Base-by-base conservation (phyloP, 768 basidiomycete species). In the Dioszegia crocea region DNA sequence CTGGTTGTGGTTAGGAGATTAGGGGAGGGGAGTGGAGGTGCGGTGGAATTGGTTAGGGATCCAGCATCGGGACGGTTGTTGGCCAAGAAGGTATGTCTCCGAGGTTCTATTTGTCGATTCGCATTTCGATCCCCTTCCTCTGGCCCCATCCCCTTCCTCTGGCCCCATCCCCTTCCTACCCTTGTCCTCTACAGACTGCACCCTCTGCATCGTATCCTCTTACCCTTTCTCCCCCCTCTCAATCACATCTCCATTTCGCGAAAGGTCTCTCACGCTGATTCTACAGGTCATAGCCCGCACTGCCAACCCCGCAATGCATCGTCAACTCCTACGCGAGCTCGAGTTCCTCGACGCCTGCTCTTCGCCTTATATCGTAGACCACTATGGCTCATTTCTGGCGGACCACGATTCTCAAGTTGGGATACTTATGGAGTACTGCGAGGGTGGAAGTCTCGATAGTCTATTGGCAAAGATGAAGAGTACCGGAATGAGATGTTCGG, bases 381-480 rank as follows among this genome's bases (percentile, higher is more conserved):
- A 78, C 63, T 77, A 71, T 57, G 77, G 77, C 14, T 76, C 77
- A 0, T 78, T 77, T 61, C 63, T 78, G 17, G 70, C 75, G 19
- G 74, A 75, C 48, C 61, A 63, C 11, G 76, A 76, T 49, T 65
- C 70, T 19, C 69, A 68, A 45, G 72, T 78, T 48, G 75, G 74
- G 16, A 76, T 78, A 33, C 59, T 78, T 16, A 78, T 78, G 77
- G 77, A 78, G 52, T 78, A 71, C 56, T 76, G 75, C 57, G 77
- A 78, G 56, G 77, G 69, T 0, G 76, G 75, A 16, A 74, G 71
- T 62, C 58, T 78, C 33, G 77, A 78, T 51, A 64, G 61, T 21
- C 61, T 76, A 31, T 38, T 76, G 16, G 59, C 58, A 9, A 63
- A 65, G 54, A 75, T 76, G 66, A 70, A 66, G 59, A 65, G 65